Percentiles rank a stretch among this genome's conserved stretches.
Evolutionary conservation across 495 filamentous ascomycete genomes (phyloP).

Genomic region (Aspergillus asperescens): DNA sequence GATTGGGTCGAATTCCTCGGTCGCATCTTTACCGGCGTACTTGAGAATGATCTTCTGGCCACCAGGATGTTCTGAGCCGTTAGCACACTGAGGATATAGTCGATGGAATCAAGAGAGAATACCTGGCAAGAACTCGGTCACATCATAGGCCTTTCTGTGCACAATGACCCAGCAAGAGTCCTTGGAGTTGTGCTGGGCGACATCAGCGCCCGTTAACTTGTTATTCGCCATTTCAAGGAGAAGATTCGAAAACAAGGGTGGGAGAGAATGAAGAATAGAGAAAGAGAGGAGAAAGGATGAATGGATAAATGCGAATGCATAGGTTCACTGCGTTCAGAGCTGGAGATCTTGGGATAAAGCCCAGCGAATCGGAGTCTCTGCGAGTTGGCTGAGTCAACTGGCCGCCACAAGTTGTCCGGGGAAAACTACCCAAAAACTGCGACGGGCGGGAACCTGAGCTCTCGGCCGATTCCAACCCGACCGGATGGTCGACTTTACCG

Average conservation of each 20-base stretch:
- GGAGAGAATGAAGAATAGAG: slow-evolving; percentile 1
- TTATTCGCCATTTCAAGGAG: slow-evolving; percentile 30
- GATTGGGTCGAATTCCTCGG: slow-evolving; percentile 85
- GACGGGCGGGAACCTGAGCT: slow-evolving; percentile 1
- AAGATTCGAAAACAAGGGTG: not conserved
- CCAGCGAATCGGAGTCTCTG: slow-evolving; percentile 13
- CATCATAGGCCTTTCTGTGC: slow-evolving; percentile 88
- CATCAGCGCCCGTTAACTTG: slow-evolving; percentile 65
- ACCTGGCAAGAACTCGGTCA: slow-evolving; percentile 79
- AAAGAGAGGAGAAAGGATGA: slow-evolving; percentile 5
- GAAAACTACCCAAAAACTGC: not conserved
- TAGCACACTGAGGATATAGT: not conserved
- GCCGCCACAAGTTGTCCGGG: slow-evolving; percentile 6
- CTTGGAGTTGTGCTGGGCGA: slow-evolving; percentile 77
- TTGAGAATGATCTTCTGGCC: slow-evolving; percentile 78
- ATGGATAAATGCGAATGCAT: not conserved
- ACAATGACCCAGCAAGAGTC: slow-evolving; percentile 82
- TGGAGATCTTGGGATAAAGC: slow-evolving; percentile 29
- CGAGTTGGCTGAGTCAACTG: not conserved
- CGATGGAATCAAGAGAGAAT: not conserved
- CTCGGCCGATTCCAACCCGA: slow-evolving; percentile 13
- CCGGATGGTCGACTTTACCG: too few species aligned
- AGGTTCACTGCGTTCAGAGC: not conserved
- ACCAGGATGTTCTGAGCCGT: slow-evolving; percentile 68
- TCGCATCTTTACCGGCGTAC: slow-evolving; percentile 80